Evolutionary conservation across 192 early-diverging fungal species (phyloP), one percentile per base, ranked within the genome.

Genomic region (Funneliformis geosporum): DNA sequence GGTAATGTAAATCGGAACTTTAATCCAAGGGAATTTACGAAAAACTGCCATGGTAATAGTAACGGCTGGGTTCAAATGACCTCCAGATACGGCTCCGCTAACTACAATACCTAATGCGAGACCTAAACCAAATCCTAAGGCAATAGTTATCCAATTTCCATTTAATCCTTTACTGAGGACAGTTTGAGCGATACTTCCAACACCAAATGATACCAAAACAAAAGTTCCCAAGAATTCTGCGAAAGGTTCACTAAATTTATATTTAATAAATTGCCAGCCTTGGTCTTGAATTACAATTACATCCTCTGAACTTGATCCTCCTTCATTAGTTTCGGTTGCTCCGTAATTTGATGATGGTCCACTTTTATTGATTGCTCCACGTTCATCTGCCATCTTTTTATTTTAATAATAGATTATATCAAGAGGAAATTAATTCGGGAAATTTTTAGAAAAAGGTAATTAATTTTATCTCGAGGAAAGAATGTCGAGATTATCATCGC

Each of bases 211-310:
- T 16, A 92, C 85, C 66, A 94, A 83, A 40, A 92, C 81, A 76
- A 89, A 88, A 5, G 93, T 94, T 62, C 92, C 92, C 72, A 92
- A 86, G 80, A 93, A 92, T 87, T 94, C 93, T 61, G 92, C 92
- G 40, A 93, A 81, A 44, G 89, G 90, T 76, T 93, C 89, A 47
- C 89, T 86, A 72, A 82, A 61, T 75, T 38, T 70, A 25, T 33
- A 60, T 69, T 73, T 76, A 6, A 76, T 21, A 76, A 11, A 42
- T 25, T 38, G 12, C 55, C 55, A 76, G 7, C 75, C 75, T 5
- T 60, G n/a, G 16, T 12, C 4, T 21, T 68, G 25, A 39, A 39
- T 21, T 21, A 39, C 18, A 42, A 68, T 68, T 21, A 39, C 18
- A 39, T 39, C 38, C 8, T 39, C 66, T 5, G 38, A 5, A 16